Base-by-base conservation (phyloP, 306 rosid species). In the Castanea sativa region DNA sequence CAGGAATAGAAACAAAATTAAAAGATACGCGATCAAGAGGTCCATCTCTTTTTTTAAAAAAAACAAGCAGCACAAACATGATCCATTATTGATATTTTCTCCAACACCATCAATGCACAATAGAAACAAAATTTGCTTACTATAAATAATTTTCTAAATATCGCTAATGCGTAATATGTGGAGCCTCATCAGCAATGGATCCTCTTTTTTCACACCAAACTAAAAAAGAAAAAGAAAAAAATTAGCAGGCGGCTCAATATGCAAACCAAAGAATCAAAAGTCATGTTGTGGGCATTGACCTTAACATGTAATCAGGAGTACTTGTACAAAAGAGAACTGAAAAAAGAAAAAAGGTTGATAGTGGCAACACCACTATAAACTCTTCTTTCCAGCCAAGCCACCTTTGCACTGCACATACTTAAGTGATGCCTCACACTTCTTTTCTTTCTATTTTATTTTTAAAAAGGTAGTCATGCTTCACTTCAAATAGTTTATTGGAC, bases 301-400 rank as follows among this genome's bases (percentile, higher is more conserved):
- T 71, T 71, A 29, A 30, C 70, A 64, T 63, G 73, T 43, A 2
- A 49, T 18, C 74, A 7, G 14, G 0, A 51, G n/a, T 52, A 60
- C 55, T 29, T 21, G 69, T 8, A 56, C 25, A 52, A 27, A 63
- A 53, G 3, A 19, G 38, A 27, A 71, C 75, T 55, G 21, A 78
- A 65, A 65, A 71, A 69, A 73, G 5, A 2, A 65, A 8, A 16
- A 68, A 19, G 27, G 53, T 45, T 38, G 79, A 35, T 83, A 84
- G 90, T 87, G 96, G 91, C 65, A 56, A 69, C 73, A 83, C 53
- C 96, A 91, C 90, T 67, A 74, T 32, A 79, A 69, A 63, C 11
- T 3, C 21, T 73, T 64, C 73, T 83, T 83, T 85, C 80, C 79
- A 81, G 85, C 85, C 75, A 79, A 71, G 81, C 84, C 85, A 72